phyloP scores from a whole-genome alignment of 345 rosid species.

The Sisymbrium irio region DNA sequence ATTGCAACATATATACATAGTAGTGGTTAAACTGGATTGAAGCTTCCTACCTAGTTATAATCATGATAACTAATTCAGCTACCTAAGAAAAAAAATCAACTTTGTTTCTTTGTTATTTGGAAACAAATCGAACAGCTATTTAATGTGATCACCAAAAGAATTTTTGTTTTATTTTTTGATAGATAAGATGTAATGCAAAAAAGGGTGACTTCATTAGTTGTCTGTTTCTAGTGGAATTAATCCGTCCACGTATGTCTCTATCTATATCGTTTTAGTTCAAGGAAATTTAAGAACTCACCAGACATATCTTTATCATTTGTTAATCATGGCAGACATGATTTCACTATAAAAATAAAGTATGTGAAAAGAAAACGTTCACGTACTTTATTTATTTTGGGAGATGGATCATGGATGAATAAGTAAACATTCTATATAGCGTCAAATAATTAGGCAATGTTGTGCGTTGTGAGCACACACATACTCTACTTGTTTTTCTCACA shows the following conservation, averaged over 20 bases:
- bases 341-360: neutral
- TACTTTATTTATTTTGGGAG: neutral
- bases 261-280: neutral
- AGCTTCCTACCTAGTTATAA: neutral
- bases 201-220: neutral
- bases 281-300: neutral
- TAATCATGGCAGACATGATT: neutral
- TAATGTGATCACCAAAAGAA: neutral
- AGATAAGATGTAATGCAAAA: neutral
- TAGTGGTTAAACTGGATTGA: neutral
- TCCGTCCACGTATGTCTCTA: conserved; percentile 6
- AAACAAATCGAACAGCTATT: neutral
- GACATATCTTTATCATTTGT: neutral
- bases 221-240: conserved; percentile 3
- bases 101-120: neutral
- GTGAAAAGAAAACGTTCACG: neutral
- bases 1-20: neutral
- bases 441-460: neutral
- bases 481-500: neutral
- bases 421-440: neutral
- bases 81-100: neutral
- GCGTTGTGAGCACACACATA: neutral
- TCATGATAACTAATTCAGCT: no score
- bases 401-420: neutral
- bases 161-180: neutral